Evolutionary conservation across 768 basidiomycete species (phyloP).

Genomic region (Lactifluus hygrophoroides): DNA sequence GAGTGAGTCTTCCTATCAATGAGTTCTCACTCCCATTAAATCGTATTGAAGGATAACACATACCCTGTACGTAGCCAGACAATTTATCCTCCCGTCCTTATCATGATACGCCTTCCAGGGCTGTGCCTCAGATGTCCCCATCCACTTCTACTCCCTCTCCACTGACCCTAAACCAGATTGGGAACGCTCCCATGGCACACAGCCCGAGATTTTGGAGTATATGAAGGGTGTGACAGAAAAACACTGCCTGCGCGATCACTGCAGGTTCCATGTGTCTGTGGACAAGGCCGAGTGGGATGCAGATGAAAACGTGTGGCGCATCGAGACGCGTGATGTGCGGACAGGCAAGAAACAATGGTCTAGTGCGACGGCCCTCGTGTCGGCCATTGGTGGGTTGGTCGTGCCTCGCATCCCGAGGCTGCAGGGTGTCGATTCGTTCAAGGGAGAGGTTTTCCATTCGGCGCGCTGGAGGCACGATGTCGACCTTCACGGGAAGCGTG

Average conservation of each 20-base stretch:
- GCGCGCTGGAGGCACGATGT: slow-evolving; percentile 48
- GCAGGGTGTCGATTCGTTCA: slow-evolving; percentile 30
- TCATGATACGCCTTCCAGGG: slow-evolving; percentile 15
- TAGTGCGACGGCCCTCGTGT: slow-evolving; percentile 25
- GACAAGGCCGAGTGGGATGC: slow-evolving; percentile 25
- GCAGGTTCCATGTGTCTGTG: slow-evolving; percentile 24
- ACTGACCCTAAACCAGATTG: slow-evolving; percentile 26
- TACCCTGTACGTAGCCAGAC: slow-evolving; percentile 19
- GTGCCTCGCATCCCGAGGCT: slow-evolving; percentile 24
- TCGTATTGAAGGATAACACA: slow-evolving; percentile 17
- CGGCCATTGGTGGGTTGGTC: slow-evolving; percentile 25
- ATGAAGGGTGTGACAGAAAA: slow-evolving; percentile 21
- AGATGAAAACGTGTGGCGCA: slow-evolving; percentile 21
- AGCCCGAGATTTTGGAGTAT: slow-evolving; percentile 27
- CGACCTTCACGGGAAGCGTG: slow-evolving; percentile 39
- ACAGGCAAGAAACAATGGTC: slow-evolving; percentile 10
- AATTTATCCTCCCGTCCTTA: neutral
- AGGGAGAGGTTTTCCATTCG: slow-evolving; percentile 48
- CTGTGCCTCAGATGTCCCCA: slow-evolving; percentile 23
- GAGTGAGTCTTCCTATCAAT: slow-evolving; percentile 14
- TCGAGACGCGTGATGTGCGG: slow-evolving; percentile 21
- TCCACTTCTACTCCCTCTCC: slow-evolving; percentile 24
- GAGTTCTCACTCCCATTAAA: neutral
- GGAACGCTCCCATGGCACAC: slow-evolving; percentile 20
- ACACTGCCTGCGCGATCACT: slow-evolving; percentile 19